These are phyloP conservation scores for Rhizoctonia solani DNA, from an alignment of 1,284 basidiomycete genomes.

Conservation along the genomic window DNA sequence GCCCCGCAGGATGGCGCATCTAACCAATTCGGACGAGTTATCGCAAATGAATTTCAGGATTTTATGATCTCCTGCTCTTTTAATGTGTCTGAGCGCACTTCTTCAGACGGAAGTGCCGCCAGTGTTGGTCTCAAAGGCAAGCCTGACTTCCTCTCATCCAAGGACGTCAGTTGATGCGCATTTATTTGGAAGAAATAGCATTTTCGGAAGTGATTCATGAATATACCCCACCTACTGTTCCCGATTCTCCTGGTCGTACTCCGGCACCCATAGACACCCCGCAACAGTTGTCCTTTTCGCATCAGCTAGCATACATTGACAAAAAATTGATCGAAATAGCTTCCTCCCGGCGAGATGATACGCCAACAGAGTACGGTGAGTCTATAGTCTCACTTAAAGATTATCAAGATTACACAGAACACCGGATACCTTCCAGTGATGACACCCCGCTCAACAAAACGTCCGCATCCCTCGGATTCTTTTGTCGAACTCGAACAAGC, in stretches of 20 bases:
- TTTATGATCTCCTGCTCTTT: no score
- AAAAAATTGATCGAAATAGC: slow-evolving; percentile 1
- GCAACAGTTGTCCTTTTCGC: slow-evolving; percentile 6
- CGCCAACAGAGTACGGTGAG: not conserved
- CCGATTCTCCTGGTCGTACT: slow-evolving; percentile 4
- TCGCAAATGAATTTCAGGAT: no score
- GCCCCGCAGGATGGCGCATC: no score
- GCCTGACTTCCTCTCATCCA: no score
- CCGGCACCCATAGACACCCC: slow-evolving; percentile 18
- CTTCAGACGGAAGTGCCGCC: no score
- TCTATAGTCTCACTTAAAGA: not conserved
- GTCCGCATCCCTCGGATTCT: not conserved
- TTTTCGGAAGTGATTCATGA: not conserved
- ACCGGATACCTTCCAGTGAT: slow-evolving; percentile 14
- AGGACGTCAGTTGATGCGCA: no score
- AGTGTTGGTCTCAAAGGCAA: no score
- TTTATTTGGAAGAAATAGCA: not conserved
- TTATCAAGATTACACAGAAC: not conserved
- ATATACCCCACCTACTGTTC: slow-evolving; percentile 5
- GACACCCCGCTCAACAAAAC: no score
- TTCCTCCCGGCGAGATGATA: not conserved
- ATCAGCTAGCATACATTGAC: slow-evolving; percentile 23
- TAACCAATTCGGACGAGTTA: no score
- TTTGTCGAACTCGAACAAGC: not conserved
- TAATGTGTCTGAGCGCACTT: no score